Base-by-base conservation (phyloP, 2,329 filamentous ascomycete species). In the Arthroderma uncinatum region DNA sequence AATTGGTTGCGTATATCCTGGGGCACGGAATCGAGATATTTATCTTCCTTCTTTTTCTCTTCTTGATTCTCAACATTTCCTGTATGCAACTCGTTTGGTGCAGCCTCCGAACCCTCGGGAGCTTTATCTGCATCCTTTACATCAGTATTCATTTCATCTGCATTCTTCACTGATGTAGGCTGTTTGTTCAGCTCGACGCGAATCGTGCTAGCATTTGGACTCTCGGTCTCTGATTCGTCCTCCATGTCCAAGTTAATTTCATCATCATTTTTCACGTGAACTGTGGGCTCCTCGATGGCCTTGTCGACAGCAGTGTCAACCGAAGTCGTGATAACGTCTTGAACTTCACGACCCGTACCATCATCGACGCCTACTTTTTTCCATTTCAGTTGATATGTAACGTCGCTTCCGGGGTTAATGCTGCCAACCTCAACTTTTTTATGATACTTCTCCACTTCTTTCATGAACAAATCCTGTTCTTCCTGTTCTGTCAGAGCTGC, bases 1-100 rank as follows among this genome's bases (percentile, higher is more conserved):
- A 95, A 78, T 59, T 89, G 83, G 23, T 82, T 82, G 48, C 88
- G 82, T 33, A 94, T 66, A 48, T 84, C 80, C 21, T 85, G 78
- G 1, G 85, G 70, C 1, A 89, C 79, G 23, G 71, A 69, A 12
- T 61, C 66, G 10, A 14, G 12, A 10, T 60, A 53, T 2, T 62
- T 58, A 39, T 34, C 39, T 12, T 60, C 60, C 30, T 66, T 63
- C 34, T 65, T 61, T 23, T 25, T 12, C 12, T 19, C 40, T 9
- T 2, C 21, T 21, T 44, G 2, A 8, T n/a, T 33, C 6, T 19
- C 28, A 28, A 37, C 30, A 36, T 9, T 34, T 55, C n/a, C 6
- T 50, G 2, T 19, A 33, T 53, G 47, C 54, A 14, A 14, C 47
- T 16, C 23, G 28, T 14, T 52, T 33, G 14, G 47, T 28, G 30